Percentiles rank a stretch among this genome's conserved stretches.
Conservation (phyloP, 768 basidiomycete species). For the Leucocoprinus sp. region DNA sequence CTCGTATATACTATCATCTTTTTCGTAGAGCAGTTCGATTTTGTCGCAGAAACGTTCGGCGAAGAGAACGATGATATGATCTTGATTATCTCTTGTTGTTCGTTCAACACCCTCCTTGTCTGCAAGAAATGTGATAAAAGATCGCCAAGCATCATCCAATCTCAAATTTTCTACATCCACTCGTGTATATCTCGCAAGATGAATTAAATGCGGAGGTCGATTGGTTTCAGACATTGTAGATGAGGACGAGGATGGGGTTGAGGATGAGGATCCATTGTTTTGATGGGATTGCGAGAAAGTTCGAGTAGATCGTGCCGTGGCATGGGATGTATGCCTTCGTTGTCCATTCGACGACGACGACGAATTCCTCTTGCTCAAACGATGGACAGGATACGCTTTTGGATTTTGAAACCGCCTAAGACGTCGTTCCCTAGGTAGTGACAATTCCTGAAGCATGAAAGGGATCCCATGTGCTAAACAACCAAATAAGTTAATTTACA, state of each 20-base stretch:
- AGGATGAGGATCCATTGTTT: constrained; percentile 2
- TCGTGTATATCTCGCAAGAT: not conserved
- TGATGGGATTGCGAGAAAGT: constrained; percentile 1
- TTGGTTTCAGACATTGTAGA: not conserved
- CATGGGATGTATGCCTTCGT: constrained; percentile 20
- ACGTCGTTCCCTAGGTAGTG: constrained; percentile 2
- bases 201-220: not conserved
- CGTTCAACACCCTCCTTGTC: not conserved
- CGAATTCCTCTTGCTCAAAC: constrained; percentile 1
- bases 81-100: not conserved
- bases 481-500: constrained; percentile 19
- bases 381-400: not conserved
- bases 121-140: constrained; percentile 22
- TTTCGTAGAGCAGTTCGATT: constrained; percentile 12
- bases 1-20: not conserved
- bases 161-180: constrained; percentile 19
- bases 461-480: constrained; percentile 3
- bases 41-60: constrained; percentile 19
- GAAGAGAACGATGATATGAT: constrained; percentile 14
- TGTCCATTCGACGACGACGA: constrained; percentile 14
- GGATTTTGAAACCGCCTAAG: not conserved
- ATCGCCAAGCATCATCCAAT: constrained; percentile 32
- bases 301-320: constrained; percentile 11
- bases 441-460: constrained; percentile 7
- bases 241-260: not conserved